Percentiles rank a stretch among this genome's conserved stretches.
Evolutionary conservation across 176 grass and related monocot species (phyloP).

Genomic region (Aegilops sharonensis): DNA sequence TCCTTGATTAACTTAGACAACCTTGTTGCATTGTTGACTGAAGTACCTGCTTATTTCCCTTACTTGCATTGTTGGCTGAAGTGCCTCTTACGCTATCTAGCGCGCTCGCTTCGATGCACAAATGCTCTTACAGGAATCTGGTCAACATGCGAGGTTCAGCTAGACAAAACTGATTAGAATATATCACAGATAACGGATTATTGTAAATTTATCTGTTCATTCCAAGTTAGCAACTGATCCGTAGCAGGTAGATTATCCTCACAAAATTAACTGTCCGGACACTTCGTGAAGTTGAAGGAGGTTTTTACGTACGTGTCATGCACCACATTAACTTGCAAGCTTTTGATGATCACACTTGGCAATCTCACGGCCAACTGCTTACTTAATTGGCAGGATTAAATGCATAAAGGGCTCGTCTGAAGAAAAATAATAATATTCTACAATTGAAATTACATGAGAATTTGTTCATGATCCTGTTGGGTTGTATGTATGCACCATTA

Average conservation of each 20-base stretch:
- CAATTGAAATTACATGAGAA: not conserved
- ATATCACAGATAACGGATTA: not conserved
- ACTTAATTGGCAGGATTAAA: too few relatives aligned
- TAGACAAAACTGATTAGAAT: not conserved
- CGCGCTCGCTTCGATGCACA: constrained; percentile 29
- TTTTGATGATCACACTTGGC: not conserved
- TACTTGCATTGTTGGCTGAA: constrained; percentile 37
- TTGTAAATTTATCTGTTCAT: not conserved
- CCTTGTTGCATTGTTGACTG: not conserved
- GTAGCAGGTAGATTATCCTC: not conserved
- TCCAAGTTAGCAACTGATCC: not conserved
- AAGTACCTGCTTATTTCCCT: constrained; percentile 9
- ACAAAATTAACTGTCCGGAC: not conserved
- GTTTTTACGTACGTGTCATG: not conserved
- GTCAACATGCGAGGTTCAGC: constrained; percentile 49
- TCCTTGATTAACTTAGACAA: not conserved
- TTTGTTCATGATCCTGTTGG: not conserved
- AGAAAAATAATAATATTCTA: too few relatives aligned
- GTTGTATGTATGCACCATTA: not conserved
- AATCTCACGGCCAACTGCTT: not conserved
- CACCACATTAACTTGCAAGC: not conserved
- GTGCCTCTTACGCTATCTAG: constrained; percentile 72
- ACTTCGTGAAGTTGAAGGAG: not conserved
- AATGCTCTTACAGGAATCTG: constrained; percentile 30
- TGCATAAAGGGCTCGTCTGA: too few relatives aligned